Conservation (phyloP, 2,329 filamentous ascomycete genomes). For the Botryotinia narcissicola region DNA sequence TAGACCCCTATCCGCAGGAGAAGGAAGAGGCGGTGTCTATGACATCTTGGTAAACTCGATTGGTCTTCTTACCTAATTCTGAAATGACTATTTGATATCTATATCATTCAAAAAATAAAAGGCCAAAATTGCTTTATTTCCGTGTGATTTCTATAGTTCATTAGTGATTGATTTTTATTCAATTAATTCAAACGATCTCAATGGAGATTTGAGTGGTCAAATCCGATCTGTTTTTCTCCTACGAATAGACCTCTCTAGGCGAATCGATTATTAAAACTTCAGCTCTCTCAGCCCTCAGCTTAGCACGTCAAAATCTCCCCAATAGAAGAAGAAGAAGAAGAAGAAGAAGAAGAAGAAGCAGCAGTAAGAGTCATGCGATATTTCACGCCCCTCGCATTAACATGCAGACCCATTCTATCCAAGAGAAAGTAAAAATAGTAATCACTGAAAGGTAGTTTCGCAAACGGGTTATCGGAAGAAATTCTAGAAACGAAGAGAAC, state of each 20-base stretch:
- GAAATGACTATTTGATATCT: too few species aligned
- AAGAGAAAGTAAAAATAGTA: neutral
- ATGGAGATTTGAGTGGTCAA: too few species aligned
- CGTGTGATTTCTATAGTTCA: too few species aligned
- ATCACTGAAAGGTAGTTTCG: neutral
- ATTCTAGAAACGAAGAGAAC: neutral
- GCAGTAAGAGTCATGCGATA: neutral
- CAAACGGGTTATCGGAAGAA: neutral
- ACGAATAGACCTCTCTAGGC: neutral
- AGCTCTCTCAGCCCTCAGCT: neutral
- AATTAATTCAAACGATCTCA: too few species aligned
- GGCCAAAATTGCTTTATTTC: too few species aligned
- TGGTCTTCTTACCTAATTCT: too few species aligned
- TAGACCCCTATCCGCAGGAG: neutral
- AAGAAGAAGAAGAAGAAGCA: neutral
- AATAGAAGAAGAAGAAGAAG: neutral
- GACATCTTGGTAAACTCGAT: too few species aligned
- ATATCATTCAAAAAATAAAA: too few species aligned
- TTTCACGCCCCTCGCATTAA: neutral
- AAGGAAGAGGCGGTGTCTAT: too few species aligned
- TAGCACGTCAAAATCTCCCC: neutral
- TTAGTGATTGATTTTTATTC: too few species aligned
- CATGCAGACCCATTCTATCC: neutral
- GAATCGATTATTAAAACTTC: neutral
- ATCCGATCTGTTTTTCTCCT: too few species aligned